Conservation (phyloP, 345 rosid species). For the Populus davidiana region DNA sequence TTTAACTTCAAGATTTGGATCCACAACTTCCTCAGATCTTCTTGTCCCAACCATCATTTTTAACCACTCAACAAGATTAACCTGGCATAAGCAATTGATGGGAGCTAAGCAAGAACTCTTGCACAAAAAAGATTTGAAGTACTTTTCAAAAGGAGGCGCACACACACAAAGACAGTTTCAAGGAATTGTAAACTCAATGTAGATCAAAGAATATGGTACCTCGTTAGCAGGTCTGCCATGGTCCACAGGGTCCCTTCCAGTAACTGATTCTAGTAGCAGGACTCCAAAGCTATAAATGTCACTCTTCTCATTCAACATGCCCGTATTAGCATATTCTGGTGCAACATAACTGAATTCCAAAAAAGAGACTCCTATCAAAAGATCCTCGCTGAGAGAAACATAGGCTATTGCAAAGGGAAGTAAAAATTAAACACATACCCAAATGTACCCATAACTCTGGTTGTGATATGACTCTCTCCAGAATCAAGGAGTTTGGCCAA, state of each 20-base stretch:
- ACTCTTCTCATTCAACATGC: constrained; percentile 93
- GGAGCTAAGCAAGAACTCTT: background rate
- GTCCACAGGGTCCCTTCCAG: constrained; percentile 97
- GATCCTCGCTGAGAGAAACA: constrained; percentile 3
- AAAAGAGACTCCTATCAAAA: constrained; percentile 8
- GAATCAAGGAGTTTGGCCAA: constrained; percentile 89
- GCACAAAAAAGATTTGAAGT: background rate
- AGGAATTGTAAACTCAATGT: background rate
- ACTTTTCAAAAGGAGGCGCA: background rate
- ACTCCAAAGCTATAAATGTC: constrained; percentile 96
- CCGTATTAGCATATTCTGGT: constrained; percentile 91
- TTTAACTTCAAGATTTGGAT: constrained; percentile 67
- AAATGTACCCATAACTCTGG: constrained; percentile 98
- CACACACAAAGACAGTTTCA: background rate
- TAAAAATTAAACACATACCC: constrained; percentile 51
- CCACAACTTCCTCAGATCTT: constrained; percentile 91
- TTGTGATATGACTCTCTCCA: constrained; percentile 87
- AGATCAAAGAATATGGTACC: constrained; percentile 33
- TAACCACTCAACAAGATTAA: constrained; percentile 93
- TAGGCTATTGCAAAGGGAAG: background rate
- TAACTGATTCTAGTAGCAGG: constrained; percentile 79
- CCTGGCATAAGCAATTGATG: constrained; percentile 39
- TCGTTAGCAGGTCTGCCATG: constrained; percentile 84
- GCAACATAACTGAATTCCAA: constrained; percentile 78
- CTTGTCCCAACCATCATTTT: constrained; percentile 94